Conservation (phyloP, 805 yeast genomes). For the Kluyveromyces wickerhamii region DNA sequence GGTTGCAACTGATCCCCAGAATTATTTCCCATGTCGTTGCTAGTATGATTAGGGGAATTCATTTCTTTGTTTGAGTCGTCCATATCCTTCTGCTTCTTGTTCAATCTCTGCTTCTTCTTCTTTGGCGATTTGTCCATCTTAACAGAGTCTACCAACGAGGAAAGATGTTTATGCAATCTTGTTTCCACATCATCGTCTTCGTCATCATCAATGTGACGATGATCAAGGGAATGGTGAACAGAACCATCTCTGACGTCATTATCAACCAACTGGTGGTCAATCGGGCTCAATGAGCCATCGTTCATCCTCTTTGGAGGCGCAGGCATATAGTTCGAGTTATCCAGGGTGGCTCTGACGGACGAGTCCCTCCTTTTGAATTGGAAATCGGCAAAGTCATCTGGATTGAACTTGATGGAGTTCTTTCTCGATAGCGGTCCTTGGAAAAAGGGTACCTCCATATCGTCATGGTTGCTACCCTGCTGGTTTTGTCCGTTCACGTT, state of each 20-base stretch:
- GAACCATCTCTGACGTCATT: slow-evolving; percentile 6
- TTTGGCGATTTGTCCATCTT: slow-evolving; percentile 1
- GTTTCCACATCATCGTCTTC: slow-evolving; percentile 8
- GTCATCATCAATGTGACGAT: slow-evolving; percentile 1
- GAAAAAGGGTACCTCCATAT: slow-evolving; percentile 9
- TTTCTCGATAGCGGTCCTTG: slow-evolving; percentile 19
- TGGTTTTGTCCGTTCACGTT: slow-evolving; percentile 3
- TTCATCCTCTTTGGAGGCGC: slow-evolving; percentile 14
- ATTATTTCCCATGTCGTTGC: not conserved
- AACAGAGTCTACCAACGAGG: slow-evolving; percentile 4
- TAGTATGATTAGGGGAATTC: not conserved
- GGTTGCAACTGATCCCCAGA: not conserved
- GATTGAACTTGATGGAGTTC: slow-evolving; percentile 24
- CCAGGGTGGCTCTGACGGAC: slow-evolving; percentile 21
- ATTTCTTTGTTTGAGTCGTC: not conserved
- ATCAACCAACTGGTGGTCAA: slow-evolving; percentile 2
- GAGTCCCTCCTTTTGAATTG: slow-evolving; percentile 28
- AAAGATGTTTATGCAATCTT: slow-evolving; percentile 6
- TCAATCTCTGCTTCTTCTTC: slow-evolving; percentile 1
- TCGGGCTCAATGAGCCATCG: slow-evolving; percentile 7
- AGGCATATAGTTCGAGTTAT: slow-evolving; percentile 12
- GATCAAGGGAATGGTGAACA: slow-evolving; percentile 7
- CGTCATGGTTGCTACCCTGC: slow-evolving; percentile 6
- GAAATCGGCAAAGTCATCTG: slow-evolving; percentile 27
- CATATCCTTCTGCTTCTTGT: not conserved